Evolutionary conservation across 805 yeast genomes (phyloP), one percentile per base, ranked within the genome.

Genomic region (Zygoascus flipseniorum): DNA sequence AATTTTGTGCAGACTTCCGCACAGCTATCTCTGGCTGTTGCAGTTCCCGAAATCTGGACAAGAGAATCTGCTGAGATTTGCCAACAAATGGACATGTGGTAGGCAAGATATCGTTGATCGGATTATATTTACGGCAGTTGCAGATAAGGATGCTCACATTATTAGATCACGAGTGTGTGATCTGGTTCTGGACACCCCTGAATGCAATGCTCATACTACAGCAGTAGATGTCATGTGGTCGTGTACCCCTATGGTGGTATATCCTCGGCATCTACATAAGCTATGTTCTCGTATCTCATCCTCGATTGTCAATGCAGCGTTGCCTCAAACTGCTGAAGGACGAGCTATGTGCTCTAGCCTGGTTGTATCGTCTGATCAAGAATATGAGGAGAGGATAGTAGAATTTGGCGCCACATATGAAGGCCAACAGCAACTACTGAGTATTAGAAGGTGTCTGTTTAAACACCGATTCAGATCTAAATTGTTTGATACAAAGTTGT

Each of bases 201-300:
- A 67, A 46, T 67, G 70, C 52, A 67, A 65, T 51, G 70, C 68
- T 35, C 71, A 67, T 48, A 67, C 70, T 16, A 67, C 70, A 2
- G 68, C 71, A 18, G 64, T 68, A 1, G 70, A 67, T 49, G 67
- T 67, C 19, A 43, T 62, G 18, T 67, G 70, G 70, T 52, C 64
- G 2, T 66, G 68, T 11, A 62, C 70, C 2, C 70, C 70, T 1
- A 57, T 67, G 8, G 47, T 67, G 20, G 65, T 70, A 3, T 63
- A 52, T 37, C 67, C 71, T 5, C 52, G 66, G 14, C 60, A 67
- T 49, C 47, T 47, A 20, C 58, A 62, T 52, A 67, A 67, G 55
- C 60, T 66, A 56, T 67, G 70, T 44, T 62, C 68, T 18, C 52
- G 70, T 8, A 63, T 66, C 13, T 57, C 66, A 3, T 58, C 70